Conservation (phyloP, 257 asterid genomes). For the Salvia miltiorrhiza region DNA sequence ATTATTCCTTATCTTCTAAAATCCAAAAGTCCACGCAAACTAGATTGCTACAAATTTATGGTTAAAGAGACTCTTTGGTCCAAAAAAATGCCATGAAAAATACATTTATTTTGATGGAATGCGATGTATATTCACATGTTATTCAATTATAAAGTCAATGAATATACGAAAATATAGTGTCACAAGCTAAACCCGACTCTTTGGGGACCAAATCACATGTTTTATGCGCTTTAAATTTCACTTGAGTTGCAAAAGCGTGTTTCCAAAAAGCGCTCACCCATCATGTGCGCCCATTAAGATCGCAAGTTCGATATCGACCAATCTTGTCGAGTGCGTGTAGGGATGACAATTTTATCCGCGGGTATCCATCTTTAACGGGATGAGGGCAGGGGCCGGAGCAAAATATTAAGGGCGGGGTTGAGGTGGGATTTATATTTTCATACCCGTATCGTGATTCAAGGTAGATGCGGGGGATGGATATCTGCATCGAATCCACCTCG, state of each 20-base stretch:
- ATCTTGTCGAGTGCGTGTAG: no score
- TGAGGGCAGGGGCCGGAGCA: no score
- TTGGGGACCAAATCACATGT: slow-evolving; percentile 31
- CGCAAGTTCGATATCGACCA: no score
- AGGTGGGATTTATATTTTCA: no score
- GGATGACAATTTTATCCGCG: no score
- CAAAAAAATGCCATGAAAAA: background rate
- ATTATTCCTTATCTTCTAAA: no score
- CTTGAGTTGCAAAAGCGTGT: slow-evolving; percentile 20
- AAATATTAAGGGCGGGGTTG: no score
- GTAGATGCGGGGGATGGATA: no score
- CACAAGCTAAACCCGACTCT: slow-evolving; percentile 11
- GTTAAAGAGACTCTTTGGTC: background rate
- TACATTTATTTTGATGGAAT: background rate
- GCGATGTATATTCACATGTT: background rate
- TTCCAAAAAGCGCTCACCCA: slow-evolving; percentile 12
- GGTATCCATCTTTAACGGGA: no score
- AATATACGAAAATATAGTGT: background rate
- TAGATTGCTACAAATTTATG: background rate
- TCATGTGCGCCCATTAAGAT: slow-evolving; percentile 16
- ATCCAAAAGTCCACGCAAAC: background rate
- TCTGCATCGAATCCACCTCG: no score
- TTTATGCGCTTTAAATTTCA: background rate
- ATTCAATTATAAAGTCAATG: background rate
- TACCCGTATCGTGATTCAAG: no score